Evolutionary conservation across 768 basidiomycete genomes (phyloP), one percentile per base, ranked within the genome.

Genomic region (Coprinellus micaceus): DNA sequence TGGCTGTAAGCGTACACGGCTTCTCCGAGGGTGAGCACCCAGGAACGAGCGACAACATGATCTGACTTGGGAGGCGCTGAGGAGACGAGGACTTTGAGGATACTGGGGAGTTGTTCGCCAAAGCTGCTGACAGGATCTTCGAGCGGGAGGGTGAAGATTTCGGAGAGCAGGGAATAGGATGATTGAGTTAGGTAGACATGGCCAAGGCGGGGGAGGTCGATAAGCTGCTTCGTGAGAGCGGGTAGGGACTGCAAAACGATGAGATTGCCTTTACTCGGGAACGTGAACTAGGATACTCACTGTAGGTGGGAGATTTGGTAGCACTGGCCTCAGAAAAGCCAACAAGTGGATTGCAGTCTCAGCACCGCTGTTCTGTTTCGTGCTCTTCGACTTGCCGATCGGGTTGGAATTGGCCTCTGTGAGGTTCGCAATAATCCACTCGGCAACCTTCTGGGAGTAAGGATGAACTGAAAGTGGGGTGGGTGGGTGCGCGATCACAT

Each of bases 141-240:
- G 11, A 75, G 67, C 2, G 82, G 77, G 17, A 77, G 68, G 22
- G 80, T 67, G 59, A 98, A 86, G 4, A 98, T 78, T 60, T 88
- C 87, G 29, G 94, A 85, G 60, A 99, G 79, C 47, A 95, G 81
- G 37, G 89, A 85, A 68, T 95, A 98, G 28, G 90, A 80, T 13
- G 91, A 84, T 69, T 94, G 88, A 1, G 95, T 89, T 41, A 99
- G 80, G 69, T 94, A 97, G 21, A 89, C 83, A 62, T 91, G 94
- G 37, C 89, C 90, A 7, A 96, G 79, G 54, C 91, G 88, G 19
- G 96, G 94, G 29, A 98, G 83, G 22, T 82, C 76, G 5, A 98
- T 83, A 25, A 98, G 82, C 21, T 83, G 74, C 19, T 81, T 77
- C 21, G 86, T 86, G 49, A 97, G 81, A 4, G 77, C 60, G 11